These are phyloP conservation scores for Neolecta irregularis DNA, from an alignment of 1,139 yeast species.

Conservation along the genomic window DNA sequence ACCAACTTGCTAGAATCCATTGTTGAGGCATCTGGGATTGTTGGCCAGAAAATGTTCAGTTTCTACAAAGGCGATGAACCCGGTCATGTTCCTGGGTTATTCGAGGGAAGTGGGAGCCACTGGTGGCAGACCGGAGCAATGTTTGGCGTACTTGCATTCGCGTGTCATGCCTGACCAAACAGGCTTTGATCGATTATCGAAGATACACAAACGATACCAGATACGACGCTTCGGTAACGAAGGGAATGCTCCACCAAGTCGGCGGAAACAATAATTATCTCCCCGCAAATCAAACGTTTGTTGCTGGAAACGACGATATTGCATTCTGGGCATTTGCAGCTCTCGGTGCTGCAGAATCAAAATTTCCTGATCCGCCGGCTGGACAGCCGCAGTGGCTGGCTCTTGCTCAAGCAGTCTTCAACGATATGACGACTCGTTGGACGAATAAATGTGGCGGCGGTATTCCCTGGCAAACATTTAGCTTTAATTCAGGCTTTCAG, in stretches of 20 bases:
- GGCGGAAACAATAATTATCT: conserved; percentile 56
- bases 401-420: conserved; percentile 59
- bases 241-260: conserved; percentile 47
- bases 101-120: too few relatives aligned
- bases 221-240: conserved; percentile 38
- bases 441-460: conserved; percentile 52
- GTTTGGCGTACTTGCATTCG: too few relatives aligned
- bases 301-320: conserved; percentile 88
- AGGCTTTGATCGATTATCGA: conserved; percentile 49
- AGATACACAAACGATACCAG: conserved; percentile 49
- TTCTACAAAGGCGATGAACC: too few relatives aligned
- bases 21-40: too few relatives aligned
- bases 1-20: too few relatives aligned
- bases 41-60: too few relatives aligned
- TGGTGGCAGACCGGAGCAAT: too few relatives aligned
- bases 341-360: conserved; percentile 70
- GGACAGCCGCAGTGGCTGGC: conserved; percentile 47
- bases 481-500: conserved; percentile 60
- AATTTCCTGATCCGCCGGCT: conserved; percentile 48
- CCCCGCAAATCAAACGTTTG: conserved; percentile 57
- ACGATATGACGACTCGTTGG: conserved; percentile 66
- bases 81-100: too few relatives aligned
- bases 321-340: conserved; percentile 82
- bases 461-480: conserved; percentile 71
- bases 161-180: too few relatives aligned